phyloP scores from a whole-genome alignment of 192 early-diverging fungal species.

The Coemansia sp. region DNA sequence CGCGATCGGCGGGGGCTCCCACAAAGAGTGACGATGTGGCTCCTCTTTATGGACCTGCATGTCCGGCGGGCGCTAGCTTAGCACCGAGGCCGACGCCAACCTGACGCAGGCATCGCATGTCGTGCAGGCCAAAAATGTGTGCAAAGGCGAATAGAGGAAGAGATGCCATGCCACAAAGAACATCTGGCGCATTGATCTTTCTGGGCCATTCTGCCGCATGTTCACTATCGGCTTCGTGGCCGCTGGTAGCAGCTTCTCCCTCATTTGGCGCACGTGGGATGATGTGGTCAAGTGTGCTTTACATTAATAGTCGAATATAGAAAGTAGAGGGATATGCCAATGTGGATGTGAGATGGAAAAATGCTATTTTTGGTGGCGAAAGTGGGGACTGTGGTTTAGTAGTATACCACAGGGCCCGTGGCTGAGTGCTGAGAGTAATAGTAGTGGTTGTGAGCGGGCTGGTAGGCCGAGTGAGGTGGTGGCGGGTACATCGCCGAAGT shows the following conservation, averaged over 20 bases:
- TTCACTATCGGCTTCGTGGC: neutral
- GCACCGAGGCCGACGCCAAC: slow-evolving; percentile 6
- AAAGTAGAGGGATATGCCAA: neutral
- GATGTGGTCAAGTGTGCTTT: slow-evolving; percentile 6
- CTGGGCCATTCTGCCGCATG: slow-evolving; percentile 3
- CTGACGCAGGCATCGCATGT: neutral
- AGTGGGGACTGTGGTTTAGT: neutral
- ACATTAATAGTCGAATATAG: neutral
- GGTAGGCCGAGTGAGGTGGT: neutral
- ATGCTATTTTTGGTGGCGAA: neutral
- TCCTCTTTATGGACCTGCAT: slow-evolving; percentile 13
- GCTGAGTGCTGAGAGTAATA: slow-evolving; percentile 9
- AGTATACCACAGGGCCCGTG: slow-evolving; percentile 3
- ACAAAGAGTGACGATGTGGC: slow-evolving; percentile 6
- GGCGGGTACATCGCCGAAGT: neutral
- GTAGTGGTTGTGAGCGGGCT: neutral
- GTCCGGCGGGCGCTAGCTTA: neutral
- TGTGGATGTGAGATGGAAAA: neutral
- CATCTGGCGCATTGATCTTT: neutral
- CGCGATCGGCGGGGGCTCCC: slow-evolving; percentile 1
- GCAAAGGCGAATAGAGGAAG: neutral
- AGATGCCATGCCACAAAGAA: neutral
- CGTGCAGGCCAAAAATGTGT: neutral
- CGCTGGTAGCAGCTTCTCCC: neutral
- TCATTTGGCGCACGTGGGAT: neutral